These are phyloP conservation scores for Globisporangium takayamanum DNA, from an alignment of 352 stramenopile genomes.

Conservation along the genomic window DNA sequence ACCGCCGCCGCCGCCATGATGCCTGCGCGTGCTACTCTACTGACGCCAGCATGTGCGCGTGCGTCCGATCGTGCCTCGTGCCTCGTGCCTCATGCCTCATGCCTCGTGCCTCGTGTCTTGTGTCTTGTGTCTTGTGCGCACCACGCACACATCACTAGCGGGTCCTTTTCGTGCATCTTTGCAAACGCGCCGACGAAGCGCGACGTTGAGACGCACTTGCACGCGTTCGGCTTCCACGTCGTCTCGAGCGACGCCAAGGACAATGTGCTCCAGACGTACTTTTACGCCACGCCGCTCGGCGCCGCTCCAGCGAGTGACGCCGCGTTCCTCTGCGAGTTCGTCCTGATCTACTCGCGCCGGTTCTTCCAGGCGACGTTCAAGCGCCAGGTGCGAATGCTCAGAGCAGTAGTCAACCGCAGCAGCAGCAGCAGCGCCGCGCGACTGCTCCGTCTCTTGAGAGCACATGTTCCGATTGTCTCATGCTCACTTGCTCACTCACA, in stretches of 20 bases:
- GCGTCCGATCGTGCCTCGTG: neutral
- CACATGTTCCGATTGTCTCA: slow-evolving; percentile 4
- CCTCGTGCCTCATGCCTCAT: neutral
- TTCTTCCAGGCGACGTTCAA: slow-evolving; percentile 85
- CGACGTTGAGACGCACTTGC: slow-evolving; percentile 42
- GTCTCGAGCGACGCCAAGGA: slow-evolving; percentile 46
- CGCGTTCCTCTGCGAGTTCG: slow-evolving; percentile 70
- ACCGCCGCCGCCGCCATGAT: neutral
- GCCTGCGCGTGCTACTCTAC: slow-evolving; percentile 10
- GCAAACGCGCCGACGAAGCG: slow-evolving; percentile 38
- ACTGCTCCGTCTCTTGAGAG: too few relatives aligned
- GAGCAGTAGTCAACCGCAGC: too few relatives aligned
- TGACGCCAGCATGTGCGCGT: neutral
- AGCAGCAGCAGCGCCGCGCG: too few relatives aligned
- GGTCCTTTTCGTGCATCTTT: slow-evolving; percentile 70
- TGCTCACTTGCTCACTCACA: slow-evolving; percentile 3
- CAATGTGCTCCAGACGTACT: slow-evolving; percentile 60
- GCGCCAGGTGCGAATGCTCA: slow-evolving; percentile 35
- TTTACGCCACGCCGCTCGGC: slow-evolving; percentile 49
- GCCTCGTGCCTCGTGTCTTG: too few relatives aligned
- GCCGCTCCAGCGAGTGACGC: slow-evolving; percentile 17
- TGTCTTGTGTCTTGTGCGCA: neutral
- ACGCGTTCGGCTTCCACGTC: slow-evolving; percentile 44
- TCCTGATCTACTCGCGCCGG: slow-evolving; percentile 57
- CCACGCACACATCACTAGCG: slow-evolving; percentile 21